Base-by-base conservation (phyloP, 129 eudicot species). In the Pseudognaphalium luteoalbum region DNA sequence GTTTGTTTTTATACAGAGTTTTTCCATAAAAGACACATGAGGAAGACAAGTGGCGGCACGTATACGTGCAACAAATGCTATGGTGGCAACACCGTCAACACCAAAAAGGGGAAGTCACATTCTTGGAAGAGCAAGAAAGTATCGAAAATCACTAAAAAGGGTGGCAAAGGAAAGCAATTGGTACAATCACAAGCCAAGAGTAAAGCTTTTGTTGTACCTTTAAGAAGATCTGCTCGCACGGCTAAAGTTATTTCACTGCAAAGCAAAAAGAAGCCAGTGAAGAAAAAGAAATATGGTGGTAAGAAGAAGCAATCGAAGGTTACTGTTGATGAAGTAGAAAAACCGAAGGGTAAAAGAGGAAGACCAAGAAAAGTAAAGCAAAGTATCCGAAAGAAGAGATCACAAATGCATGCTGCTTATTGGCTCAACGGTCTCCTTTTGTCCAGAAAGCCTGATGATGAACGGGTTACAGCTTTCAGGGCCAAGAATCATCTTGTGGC, bases 21-120 rank as follows among this genome's bases (percentile, higher is more conserved):
- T 83, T 94, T 91, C 78, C 98, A 94, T 84, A 87, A 89, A 81
- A 81, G 88, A 60, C 98, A 94, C 72, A 92, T 72, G 28, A 87
- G 70, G 85, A 91, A 86, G 83, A 83, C 81, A 69, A 76, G 86
- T 66, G 96, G 91, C 41, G 88, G 85, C 68, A 87, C 78, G 28
- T 86, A 87, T 74, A 81, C 89, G 32, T 94, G 98, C 85, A 89
- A 81, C 69, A 91, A 88, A 72, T 94, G 98, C 84, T 81, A 71
- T 71, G 83, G 22, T 70, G 83, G 80, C 10, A 75, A 83, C 52
- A 10, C 54, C 47, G 51, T 59, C 39, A 76, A 41, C 16, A 66
- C 75, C 76, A 83, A 66, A 60, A 87, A 75, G 62, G 86, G 85
- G 52, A 83, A 81, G 17, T 32, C 56, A 28, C 35, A 59, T 79